These are phyloP conservation scores for Tricholoma saponaceum DNA, from an alignment of 768 basidiomycete species.

Conservation along the genomic window DNA sequence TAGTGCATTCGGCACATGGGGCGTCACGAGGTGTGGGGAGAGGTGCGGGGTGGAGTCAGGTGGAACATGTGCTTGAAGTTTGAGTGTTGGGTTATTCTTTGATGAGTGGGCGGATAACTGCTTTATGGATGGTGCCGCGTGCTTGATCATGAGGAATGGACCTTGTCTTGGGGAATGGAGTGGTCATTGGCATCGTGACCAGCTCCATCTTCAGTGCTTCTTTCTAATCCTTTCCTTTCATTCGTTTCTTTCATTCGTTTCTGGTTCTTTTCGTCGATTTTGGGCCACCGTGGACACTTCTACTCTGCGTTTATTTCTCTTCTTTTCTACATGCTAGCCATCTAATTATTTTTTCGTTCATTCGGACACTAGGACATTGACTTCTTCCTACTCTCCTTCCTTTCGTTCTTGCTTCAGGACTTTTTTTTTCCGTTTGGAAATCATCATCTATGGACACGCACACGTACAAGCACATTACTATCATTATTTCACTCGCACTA, in stretches of 20 bases:
- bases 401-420: slow-evolving; percentile 1
- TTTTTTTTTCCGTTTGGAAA: not conserved
- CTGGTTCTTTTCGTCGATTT: not conserved
- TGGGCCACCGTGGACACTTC: slow-evolving; percentile 6
- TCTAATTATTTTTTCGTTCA: slow-evolving; percentile 11
- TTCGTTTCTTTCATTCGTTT: slow-evolving; percentile 9
- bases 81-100: not conserved
- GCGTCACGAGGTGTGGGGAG: slow-evolving; percentile 16
- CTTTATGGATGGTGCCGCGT: not conserved
- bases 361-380: slow-evolving; percentile 4
- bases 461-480: slow-evolving; percentile 8
- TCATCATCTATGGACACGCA: slow-evolving; percentile 1
- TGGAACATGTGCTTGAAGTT: slow-evolving; percentile 7
- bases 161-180: not conserved
- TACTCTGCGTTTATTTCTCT: not conserved
- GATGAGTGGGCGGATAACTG: not conserved
- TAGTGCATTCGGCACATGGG: slow-evolving; percentile 23
- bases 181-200: not conserved
- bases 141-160: not conserved
- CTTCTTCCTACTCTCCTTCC: too few species aligned
- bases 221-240: slow-evolving; percentile 8
- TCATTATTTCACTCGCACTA: slow-evolving; percentile 8
- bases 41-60: not conserved
- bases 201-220: slow-evolving; percentile 6
- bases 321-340: slow-evolving; percentile 19